Evolutionary conservation across 345 rosid species (phyloP).

Genomic region (Rhizophora mangle): DNA sequence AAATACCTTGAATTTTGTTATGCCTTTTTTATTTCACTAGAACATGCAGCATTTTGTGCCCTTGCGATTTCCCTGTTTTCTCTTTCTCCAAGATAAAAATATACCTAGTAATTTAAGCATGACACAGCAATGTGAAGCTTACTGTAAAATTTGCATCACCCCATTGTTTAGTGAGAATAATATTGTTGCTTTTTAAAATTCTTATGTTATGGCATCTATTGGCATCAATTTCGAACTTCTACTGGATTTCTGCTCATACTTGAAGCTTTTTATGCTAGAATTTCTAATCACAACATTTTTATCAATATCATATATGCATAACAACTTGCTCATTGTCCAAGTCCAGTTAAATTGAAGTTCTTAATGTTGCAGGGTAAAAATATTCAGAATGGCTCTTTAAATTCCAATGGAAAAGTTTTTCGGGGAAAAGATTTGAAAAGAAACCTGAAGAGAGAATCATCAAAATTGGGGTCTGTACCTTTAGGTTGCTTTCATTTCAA

Average conservation of each 20-base stretch:
- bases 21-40: too few species aligned
- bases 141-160: too few species aligned
- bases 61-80: too few species aligned
- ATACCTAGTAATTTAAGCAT: too few species aligned
- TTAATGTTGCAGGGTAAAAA: slow-evolving; percentile 35
- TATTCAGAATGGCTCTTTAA: slow-evolving; percentile 23
- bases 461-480: slow-evolving; percentile 42
- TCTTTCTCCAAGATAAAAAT: too few species aligned
- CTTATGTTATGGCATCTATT: neutral
- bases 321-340: neutral
- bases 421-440: slow-evolving; percentile 33
- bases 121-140: too few species aligned
- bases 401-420: slow-evolving; percentile 35
- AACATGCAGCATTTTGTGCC: too few species aligned
- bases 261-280: neutral
- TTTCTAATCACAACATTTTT: neutral
- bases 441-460: slow-evolving; percentile 32
- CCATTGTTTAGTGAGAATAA: too few species aligned
- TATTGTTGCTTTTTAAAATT: neutral
- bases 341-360: neutral
- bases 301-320: neutral
- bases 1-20: too few species aligned
- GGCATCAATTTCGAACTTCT: neutral
- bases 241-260: neutral
- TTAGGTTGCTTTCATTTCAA: slow-evolving; percentile 8